Percentiles rank a stretch among this genome's conserved stretches.
Evolutionary conservation across 352 stramenopile species (phyloP).

Genomic region (Pythium oligandrum): DNA sequence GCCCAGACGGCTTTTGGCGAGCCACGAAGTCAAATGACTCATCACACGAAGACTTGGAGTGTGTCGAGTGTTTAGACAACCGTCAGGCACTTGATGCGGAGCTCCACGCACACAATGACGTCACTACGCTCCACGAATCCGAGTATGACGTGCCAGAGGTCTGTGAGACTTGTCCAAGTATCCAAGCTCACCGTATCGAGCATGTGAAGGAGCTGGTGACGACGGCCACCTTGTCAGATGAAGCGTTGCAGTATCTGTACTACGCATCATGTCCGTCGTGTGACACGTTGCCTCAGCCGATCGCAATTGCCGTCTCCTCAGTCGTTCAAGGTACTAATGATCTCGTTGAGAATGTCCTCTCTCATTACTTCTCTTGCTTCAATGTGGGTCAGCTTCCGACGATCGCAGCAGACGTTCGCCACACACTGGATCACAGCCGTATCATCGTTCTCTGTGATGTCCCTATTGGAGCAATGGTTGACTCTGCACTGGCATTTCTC

Average conservation of each 20-base stretch:
- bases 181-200: no score
- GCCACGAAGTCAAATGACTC: background rate
- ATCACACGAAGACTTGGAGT: no score
- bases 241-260: constrained; percentile 9
- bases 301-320: constrained; percentile 5
- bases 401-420: background rate
- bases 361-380: constrained; percentile 11
- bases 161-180: no score
- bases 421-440: constrained; percentile 5
- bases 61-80: no score
- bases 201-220: no score
- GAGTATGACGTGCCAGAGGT: no score
- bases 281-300: constrained; percentile 4
- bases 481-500: no score
- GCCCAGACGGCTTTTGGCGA: constrained; percentile 10
- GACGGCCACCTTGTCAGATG: no score
- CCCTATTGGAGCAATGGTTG: no score
- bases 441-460: background rate
- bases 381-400: background rate
- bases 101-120: no score
- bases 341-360: background rate
- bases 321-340: background rate
- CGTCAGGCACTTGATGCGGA: no score
- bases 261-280: constrained; percentile 11
- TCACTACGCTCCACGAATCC: no score